phyloP scores from a whole-genome alignment of 768 basidiomycete genomes.

The Suillus sp. region DNA sequence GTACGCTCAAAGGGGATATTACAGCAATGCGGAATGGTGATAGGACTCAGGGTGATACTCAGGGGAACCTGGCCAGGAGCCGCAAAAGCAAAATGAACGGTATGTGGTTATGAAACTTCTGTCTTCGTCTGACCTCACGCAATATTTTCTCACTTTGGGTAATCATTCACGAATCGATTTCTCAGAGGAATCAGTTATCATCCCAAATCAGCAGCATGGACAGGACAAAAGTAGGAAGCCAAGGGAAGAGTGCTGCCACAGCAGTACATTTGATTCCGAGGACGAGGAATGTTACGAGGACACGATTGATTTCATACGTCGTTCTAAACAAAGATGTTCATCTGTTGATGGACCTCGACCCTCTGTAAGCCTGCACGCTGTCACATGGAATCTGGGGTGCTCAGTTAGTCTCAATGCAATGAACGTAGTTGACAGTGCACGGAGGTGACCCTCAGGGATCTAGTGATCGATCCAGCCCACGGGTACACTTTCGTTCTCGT shows the following conservation, averaged over 20 bases:
- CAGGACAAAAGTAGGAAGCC: neutral
- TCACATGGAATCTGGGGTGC: neutral
- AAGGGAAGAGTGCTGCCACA: conserved; percentile 6
- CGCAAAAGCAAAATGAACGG: neutral
- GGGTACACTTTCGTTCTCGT: conserved; percentile 71
- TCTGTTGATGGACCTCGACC: neutral
- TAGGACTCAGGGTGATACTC: conserved; percentile 3
- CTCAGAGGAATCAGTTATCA: neutral
- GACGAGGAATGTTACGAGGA: conserved; percentile 21
- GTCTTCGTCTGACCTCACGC: neutral
- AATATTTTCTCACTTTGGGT: neutral
- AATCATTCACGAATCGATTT: neutral
- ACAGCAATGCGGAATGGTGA: neutral
- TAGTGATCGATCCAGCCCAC: conserved; percentile 22
- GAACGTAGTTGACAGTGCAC: neutral
- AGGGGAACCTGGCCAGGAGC: neutral
- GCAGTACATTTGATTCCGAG: conserved; percentile 16
- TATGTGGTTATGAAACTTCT: neutral
- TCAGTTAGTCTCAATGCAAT: conserved; percentile 4
- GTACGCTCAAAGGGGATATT: conserved; percentile 3
- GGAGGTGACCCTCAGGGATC: conserved; percentile 3
- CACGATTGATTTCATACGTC: neutral
- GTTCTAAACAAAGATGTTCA: neutral
- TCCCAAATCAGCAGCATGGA: neutral
- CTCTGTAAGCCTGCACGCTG: conserved; percentile 2